phyloP scores from a whole-genome alignment of 1,139 yeast species.

The Spathaspora sp. region DNA sequence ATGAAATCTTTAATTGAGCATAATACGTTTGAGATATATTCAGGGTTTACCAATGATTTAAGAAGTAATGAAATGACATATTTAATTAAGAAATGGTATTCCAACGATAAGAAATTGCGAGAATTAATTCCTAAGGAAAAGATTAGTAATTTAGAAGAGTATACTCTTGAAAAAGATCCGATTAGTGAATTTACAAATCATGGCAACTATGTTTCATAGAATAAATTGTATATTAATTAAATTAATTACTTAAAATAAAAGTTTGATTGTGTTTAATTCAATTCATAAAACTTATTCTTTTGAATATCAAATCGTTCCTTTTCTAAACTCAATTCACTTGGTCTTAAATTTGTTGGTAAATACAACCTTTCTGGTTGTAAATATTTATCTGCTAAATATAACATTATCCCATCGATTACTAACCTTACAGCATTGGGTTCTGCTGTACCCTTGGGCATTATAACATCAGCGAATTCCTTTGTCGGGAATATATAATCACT shows the following conservation, averaged over 20 bases:
- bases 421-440: constrained; percentile 61
- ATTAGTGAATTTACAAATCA: constrained; percentile 36
- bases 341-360: constrained; percentile 22
- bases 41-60: constrained; percentile 44
- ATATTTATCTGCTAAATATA: constrained; percentile 22
- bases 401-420: constrained; percentile 70
- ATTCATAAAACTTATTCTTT: constrained; percentile 52
- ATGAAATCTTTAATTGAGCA: constrained; percentile 70
- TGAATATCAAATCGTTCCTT: constrained; percentile 47
- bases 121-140: constrained; percentile 46
- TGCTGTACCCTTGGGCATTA: constrained; percentile 69
- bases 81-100: constrained; percentile 66
- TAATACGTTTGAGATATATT: constrained; percentile 48
- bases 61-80: constrained; percentile 55
- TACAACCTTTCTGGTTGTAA: constrained; percentile 16
- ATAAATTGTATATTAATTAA: not conserved
- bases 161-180: constrained; percentile 48
- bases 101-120: constrained; percentile 59
- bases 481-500: constrained; percentile 72
- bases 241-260: constrained; percentile 1
- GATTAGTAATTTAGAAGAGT: constrained; percentile 31
- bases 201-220: constrained; percentile 6
- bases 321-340: constrained; percentile 25
- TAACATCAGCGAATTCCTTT: constrained; percentile 75
- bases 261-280: constrained; percentile 17